A percentile compares a stretch with the other conserved stretches of the same genome.
Conservation (phyloP, 208 protist species). For the Trypanosoma avium region DNA sequence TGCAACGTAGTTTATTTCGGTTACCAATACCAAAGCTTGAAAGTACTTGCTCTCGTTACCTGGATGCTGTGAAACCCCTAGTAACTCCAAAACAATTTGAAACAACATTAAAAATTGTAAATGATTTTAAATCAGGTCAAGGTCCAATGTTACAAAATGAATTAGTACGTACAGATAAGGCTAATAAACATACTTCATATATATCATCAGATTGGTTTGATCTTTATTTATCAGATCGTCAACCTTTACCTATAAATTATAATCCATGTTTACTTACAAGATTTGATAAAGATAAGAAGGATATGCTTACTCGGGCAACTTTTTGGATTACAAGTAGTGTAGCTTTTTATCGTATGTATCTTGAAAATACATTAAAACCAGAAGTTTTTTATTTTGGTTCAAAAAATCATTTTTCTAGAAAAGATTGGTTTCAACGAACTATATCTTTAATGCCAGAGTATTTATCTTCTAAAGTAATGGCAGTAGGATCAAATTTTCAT, state of each 20-base stretch:
- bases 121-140: slow-evolving; percentile 50
- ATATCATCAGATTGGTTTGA: slow-evolving; percentile 84
- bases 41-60: slow-evolving; percentile 51
- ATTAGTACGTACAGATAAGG: slow-evolving; percentile 68
- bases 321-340: slow-evolving; percentile 77
- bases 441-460: slow-evolving; percentile 60
- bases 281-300: slow-evolving; percentile 47
- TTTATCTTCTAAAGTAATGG: slow-evolving; percentile 53
- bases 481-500: slow-evolving; percentile 44
- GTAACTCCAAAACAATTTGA: slow-evolving; percentile 48
- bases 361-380: slow-evolving; percentile 67
- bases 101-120: slow-evolving; percentile 34
- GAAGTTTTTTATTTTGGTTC: slow-evolving; percentile 48
- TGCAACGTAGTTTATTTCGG: slow-evolving; percentile 79
- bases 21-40: slow-evolving; percentile 69
- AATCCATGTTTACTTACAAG: slow-evolving; percentile 57
- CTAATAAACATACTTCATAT: slow-evolving; percentile 86
- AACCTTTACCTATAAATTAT: slow-evolving; percentile 63
- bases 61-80: slow-evolving; percentile 51
- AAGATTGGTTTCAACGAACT: slow-evolving; percentile 83
- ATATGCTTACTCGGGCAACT: slow-evolving; percentile 72
- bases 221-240: slow-evolving; percentile 44
- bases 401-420: slow-evolving; percentile 42
- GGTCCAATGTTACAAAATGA: slow-evolving; percentile 65
- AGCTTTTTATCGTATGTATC: slow-evolving; percentile 67